Evolutionary conservation across 768 basidiomycete genomes (phyloP).

Genomic region (Podaxis sp.): DNA sequence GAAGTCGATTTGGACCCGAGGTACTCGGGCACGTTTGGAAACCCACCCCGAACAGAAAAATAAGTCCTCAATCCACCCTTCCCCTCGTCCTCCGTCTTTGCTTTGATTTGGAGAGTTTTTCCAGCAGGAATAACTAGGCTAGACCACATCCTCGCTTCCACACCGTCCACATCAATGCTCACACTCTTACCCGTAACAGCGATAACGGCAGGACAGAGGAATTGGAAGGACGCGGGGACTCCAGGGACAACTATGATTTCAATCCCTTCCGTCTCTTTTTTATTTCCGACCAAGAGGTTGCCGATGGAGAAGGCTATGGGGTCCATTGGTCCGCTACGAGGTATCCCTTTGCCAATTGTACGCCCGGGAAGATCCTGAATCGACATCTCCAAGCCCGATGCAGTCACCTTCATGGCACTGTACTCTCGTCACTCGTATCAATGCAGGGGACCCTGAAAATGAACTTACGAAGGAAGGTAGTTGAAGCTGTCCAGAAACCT

Average conservation of each 20-base stretch:
- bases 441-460: background rate
- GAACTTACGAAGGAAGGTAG: slow-evolving; percentile 35
- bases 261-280: slow-evolving; percentile 42
- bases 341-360: slow-evolving; percentile 50
- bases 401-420: slow-evolving; percentile 50
- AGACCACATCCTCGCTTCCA: slow-evolving; percentile 41
- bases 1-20: slow-evolving; percentile 65
- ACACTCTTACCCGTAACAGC: slow-evolving; percentile 52
- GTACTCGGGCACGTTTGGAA: slow-evolving; percentile 52
- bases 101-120: slow-evolving; percentile 37
- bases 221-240: slow-evolving; percentile 40
- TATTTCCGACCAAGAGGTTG: slow-evolving; percentile 57
- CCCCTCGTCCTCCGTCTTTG: slow-evolving; percentile 14
- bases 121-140: slow-evolving; percentile 40
- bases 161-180: slow-evolving; percentile 36
- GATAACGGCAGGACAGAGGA: slow-evolving; percentile 43
- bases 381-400: slow-evolving; percentile 51
- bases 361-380: slow-evolving; percentile 59
- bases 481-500: slow-evolving; percentile 40
- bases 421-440: background rate
- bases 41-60: slow-evolving; percentile 53
- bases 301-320: slow-evolving; percentile 47
- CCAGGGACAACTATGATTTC: slow-evolving; percentile 49
- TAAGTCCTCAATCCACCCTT: slow-evolving; percentile 49
- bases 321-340: slow-evolving; percentile 65